Percentiles rank a stretch among this genome's conserved stretches.
phyloP scores from a whole-genome alignment of 1,139 yeast species.

The Geotrichum phurueaensis region DNA sequence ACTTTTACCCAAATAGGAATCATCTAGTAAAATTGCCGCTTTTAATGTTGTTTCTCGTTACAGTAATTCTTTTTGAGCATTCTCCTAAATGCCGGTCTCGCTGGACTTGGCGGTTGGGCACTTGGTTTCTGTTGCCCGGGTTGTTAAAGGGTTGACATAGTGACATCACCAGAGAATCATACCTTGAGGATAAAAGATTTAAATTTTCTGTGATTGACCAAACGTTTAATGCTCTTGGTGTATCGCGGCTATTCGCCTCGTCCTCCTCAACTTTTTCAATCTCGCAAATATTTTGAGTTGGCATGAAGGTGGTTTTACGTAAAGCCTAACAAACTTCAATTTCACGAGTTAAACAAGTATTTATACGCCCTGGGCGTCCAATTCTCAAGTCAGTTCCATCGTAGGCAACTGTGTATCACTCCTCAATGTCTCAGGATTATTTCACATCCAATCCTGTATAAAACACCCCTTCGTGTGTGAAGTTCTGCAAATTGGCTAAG shows the following conservation, averaged over 20 bases:
- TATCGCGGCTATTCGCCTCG: background rate
- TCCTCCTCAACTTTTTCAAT: background rate
- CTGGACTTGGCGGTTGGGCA: no score
- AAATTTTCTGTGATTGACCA: background rate
- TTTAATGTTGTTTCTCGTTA: no score
- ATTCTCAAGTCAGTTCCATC: background rate
- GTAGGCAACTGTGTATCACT: background rate
- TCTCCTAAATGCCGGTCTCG: no score
- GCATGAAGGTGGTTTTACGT: background rate
- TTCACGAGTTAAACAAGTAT: background rate
- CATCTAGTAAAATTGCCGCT: no score
- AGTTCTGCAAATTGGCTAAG: background rate
- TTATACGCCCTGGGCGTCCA: background rate
- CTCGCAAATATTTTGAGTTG: background rate
- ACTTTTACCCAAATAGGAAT: background rate
- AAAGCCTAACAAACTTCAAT: background rate
- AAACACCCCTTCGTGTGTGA: background rate
- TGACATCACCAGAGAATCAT: no score
- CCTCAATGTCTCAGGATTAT: background rate
- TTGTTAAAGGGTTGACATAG: no score
- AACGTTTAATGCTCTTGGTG: background rate
- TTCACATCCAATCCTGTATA: background rate
- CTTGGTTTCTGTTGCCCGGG: no score
- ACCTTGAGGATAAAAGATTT: background rate
- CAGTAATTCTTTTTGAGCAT: no score